Evolutionary conservation across 495 filamentous ascomycete genomes (phyloP).

Genomic region (Penicillium ochrochloron): DNA sequence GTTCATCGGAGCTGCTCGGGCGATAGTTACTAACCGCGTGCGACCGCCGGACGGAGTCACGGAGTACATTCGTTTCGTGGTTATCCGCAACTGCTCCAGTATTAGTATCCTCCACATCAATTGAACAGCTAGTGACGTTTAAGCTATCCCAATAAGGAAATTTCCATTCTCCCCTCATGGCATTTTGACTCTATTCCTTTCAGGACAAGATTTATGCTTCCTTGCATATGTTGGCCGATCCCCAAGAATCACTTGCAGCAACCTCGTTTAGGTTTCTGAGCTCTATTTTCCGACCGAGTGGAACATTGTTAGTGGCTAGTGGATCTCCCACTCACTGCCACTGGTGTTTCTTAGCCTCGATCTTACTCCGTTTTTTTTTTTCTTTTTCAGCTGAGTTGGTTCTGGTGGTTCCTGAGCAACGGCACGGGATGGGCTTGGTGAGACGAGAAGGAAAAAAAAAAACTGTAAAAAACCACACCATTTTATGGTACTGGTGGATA

Average conservation of each 20-base stretch:
- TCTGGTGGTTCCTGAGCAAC: conserved; percentile 17
- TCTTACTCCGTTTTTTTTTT: conserved; percentile 33
- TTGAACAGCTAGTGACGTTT: neutral
- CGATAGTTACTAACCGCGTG: neutral
- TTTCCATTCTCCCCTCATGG: conserved; percentile 9
- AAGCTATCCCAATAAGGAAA: neutral
- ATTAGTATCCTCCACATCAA: neutral
- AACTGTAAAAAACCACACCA: conserved; percentile 1
- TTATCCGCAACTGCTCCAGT: neutral
- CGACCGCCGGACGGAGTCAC: neutral
- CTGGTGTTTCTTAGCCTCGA: conserved; percentile 38
- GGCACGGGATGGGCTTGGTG: conserved; percentile 20
- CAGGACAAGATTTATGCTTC: conserved; percentile 17
- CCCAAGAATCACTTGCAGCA: conserved; percentile 30
- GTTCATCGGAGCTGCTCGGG: neutral
- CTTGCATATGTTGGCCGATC: conserved; percentile 30
- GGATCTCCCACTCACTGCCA: neutral
- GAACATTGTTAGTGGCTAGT: conserved; percentile 28
- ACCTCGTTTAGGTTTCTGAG: conserved; percentile 30
- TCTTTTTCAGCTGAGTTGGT: conserved; percentile 21
- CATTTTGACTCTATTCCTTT: conserved; percentile 14
- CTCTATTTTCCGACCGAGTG: conserved; percentile 42
- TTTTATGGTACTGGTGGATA: conserved; percentile 21
- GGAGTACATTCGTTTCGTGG: neutral
- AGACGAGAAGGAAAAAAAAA: conserved; percentile 12